phyloP scores from a whole-genome alignment of 495 filamentous ascomycete genomes.

The Hypoxylon trugodes region DNA sequence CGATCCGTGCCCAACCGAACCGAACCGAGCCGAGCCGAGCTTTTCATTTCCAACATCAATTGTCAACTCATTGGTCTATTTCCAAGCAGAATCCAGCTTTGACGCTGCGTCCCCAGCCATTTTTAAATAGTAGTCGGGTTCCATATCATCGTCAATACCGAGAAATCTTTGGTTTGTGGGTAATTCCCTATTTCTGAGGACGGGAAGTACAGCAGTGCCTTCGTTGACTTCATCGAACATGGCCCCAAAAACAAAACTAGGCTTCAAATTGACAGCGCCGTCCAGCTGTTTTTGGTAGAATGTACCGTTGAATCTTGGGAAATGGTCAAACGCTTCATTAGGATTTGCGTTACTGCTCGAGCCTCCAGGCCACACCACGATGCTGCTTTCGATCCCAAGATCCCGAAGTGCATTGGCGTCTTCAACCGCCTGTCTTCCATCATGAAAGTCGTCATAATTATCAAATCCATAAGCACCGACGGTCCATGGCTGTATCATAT shows the following conservation, averaged over 20 bases:
- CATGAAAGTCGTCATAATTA: slow-evolving; percentile 34
- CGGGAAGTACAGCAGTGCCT: slow-evolving; percentile 37
- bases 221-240: slow-evolving; percentile 49
- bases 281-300: slow-evolving; percentile 45
- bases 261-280: slow-evolving; percentile 41
- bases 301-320: slow-evolving; percentile 44
- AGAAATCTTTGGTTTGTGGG: slow-evolving; percentile 44
- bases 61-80: too few relatives aligned
- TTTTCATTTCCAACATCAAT: too few relatives aligned
- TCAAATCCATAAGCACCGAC: slow-evolving; percentile 41
- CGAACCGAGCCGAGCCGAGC: too few relatives aligned
- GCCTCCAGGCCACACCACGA: slow-evolving; percentile 40
- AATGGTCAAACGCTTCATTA: slow-evolving; percentile 34
- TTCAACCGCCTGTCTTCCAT: slow-evolving; percentile 34
- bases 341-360: slow-evolving; percentile 40
- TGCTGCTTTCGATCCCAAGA: slow-evolving; percentile 39
- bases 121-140: slow-evolving; percentile 44
- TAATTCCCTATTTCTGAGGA: slow-evolving; percentile 34
- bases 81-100: slow-evolving; percentile 15
- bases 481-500: slow-evolving; percentile 46
- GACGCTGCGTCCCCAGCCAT: slow-evolving; percentile 31
- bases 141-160: slow-evolving; percentile 44
- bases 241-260: slow-evolving; percentile 45
- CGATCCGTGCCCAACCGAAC: too few relatives aligned
- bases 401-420: slow-evolving; percentile 36